Evolutionary conservation across 1,284 basidiomycete species (phyloP), one percentile per base, ranked within the genome.

Genomic region (Apiotrichum brassicae): DNA sequence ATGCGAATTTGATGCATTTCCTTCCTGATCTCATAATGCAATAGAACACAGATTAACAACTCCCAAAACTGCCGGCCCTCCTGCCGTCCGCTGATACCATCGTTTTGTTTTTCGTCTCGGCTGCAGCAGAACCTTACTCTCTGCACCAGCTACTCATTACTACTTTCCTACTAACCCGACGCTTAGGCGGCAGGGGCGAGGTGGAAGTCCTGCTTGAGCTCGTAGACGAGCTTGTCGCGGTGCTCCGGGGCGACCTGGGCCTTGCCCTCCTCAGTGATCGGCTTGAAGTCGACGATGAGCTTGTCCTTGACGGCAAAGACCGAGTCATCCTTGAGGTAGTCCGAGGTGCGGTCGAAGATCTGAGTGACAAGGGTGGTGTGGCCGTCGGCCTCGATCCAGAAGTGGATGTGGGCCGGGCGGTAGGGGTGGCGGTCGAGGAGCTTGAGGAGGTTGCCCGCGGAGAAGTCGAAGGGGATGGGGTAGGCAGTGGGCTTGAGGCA

Each of bases 291-390:
- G 54, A 62, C 53, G 12, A 59, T 46, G 30, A 59, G 48, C 28
- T 49, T 45, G 46, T 59, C 65, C 59, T 74, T 73, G 55, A 72
- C 71, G 18, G 72, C 72, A 41, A 75, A 74, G 33, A 74, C 72
- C 13, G 71, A 57, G 46, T 75, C 73, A 35, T 68, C 64, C 35
- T 64, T 62, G 28, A 75, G 61, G 51, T 73, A 74, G 22, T 68
- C 51, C 53, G 67, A 71, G 28, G 67, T 60, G 39, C 57, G 48
- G 50, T 71, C 66, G 41, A 73, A 75, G 45, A 75, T 56, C 52
- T 68, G 66, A 0, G 65, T 66, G 11, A 68, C 60, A 16, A 68
- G 59, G 3, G 58, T 58, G 49, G 61, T 61, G 61, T 65, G 61
- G 23, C 59, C 63, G 1, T 43, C 47, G 2, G 62, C 62, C 33